Evolutionary conservation across 2,329 filamentous ascomycete genomes (phyloP).

Genomic region (Aspergillus fijiensis): DNA sequence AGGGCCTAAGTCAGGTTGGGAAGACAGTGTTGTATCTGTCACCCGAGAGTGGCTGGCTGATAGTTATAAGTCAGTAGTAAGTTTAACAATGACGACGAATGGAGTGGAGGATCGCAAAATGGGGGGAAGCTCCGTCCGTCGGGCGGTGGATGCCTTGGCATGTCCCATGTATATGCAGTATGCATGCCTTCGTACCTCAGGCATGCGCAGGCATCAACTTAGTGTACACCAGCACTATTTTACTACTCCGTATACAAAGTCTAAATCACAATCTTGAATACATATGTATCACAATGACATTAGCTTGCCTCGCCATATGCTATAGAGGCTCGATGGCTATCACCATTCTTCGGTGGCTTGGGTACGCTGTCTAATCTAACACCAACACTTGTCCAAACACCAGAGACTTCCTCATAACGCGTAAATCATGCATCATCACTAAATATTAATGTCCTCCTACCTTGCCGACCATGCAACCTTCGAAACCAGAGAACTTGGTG

Average conservation of each 20-base stretch:
- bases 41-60: background rate
- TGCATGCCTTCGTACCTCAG: constrained; percentile 5
- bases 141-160: constrained; percentile 14
- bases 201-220: no score
- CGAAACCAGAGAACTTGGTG: background rate
- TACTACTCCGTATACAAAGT: no score
- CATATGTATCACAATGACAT: background rate
- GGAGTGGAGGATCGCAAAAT: constrained; percentile 5
- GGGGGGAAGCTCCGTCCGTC: background rate
- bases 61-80: no score
- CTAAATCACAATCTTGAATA: no score
- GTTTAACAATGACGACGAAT: background rate
- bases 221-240: no score
- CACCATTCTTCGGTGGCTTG: background rate
- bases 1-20: constrained; percentile 25
- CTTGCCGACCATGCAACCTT: background rate
- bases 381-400: background rate
- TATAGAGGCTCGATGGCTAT: background rate
- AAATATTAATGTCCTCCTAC: constrained; percentile 11
- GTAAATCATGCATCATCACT: constrained; percentile 7
- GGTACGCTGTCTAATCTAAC: constrained; percentile 4
- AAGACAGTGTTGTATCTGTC: background rate
- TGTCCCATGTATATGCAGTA: no score
- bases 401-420: background rate
- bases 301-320: background rate